A percentile compares a stretch with the other conserved stretches of the same genome.
These are phyloP conservation scores for Geranium brycei DNA, from an alignment of 345 rosid genomes.

Conservation along the genomic window DNA sequence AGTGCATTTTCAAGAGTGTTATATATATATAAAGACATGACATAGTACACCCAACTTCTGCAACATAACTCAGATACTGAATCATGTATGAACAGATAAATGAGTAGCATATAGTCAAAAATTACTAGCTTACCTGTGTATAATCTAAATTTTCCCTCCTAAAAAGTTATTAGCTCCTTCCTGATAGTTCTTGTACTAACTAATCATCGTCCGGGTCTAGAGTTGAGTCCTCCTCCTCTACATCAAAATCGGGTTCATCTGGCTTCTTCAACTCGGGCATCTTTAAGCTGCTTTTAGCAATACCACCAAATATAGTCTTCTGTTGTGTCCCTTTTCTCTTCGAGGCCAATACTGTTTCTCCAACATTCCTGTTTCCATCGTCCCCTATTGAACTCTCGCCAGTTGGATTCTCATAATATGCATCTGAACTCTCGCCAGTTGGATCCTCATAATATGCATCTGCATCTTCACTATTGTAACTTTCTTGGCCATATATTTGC, in stretches of 20 bases:
- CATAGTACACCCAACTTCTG: not conserved
- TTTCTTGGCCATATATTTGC: constrained; percentile 13
- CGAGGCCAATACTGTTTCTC: constrained; percentile 44
- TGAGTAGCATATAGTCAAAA: not conserved
- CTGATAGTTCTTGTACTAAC: not conserved
- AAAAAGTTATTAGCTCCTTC: not conserved
- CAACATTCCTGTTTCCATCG: constrained; percentile 14
- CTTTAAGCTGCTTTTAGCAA: constrained; percentile 41
- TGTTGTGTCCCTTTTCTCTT: constrained; percentile 38
- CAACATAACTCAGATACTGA: not conserved
- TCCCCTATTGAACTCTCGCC: not conserved
- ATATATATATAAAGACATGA: not conserved
- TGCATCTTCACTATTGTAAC: constrained; percentile 11
- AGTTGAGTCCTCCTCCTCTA: too few relatives aligned
- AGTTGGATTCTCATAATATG: constrained; percentile 14
- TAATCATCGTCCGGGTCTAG: not conserved
- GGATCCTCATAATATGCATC: constrained; percentile 19
- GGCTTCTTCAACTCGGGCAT: constrained; percentile 74
- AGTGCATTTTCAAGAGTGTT: not conserved
- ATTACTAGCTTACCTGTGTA: not conserved
- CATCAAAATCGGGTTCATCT: constrained; percentile 52
- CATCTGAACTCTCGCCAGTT: too few relatives aligned
- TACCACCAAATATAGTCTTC: constrained; percentile 24
- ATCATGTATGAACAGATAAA: not conserved
- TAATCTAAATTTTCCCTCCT: not conserved